Conservation (phyloP, 2,329 filamentous ascomycete species). For the Xylaria sp. region DNA sequence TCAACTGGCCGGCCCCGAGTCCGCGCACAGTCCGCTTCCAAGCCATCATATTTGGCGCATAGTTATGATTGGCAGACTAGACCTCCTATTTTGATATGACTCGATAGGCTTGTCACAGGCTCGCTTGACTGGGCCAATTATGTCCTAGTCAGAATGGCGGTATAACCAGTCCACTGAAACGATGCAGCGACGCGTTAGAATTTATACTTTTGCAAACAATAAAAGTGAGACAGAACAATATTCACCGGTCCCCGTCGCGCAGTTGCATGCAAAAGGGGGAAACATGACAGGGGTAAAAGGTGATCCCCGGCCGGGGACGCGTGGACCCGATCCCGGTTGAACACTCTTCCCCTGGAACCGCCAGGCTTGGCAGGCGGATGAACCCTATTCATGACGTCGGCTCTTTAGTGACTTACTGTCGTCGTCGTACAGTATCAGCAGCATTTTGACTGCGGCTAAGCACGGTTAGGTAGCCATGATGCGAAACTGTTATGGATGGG, state of each 20-base stretch:
- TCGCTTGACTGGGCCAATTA: not conserved
- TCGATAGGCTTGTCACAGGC: not conserved
- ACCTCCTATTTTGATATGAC: not conserved
- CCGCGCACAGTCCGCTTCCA: not conserved
- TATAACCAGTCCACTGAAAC: not conserved
- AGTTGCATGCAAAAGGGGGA: constrained; percentile 21
- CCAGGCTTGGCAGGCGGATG: constrained; percentile 25
- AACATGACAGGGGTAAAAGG: constrained; percentile 2
- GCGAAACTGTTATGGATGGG: constrained; percentile 5
- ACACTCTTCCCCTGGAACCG: constrained; percentile 32
- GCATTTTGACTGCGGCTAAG: constrained; percentile 25
- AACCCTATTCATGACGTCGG: constrained; percentile 35
- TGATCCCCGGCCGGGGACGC: constrained; percentile 17
- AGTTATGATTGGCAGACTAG: constrained; percentile 25
- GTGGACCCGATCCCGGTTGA: constrained; percentile 28
- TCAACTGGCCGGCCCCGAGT: constrained; percentile 19
- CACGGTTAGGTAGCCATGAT: constrained; percentile 22
- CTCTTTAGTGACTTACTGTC: constrained; percentile 9
- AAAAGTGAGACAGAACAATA: not conserved
- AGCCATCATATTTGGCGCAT: not conserved
- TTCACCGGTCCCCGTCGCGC: not conserved
- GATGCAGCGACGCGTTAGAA: constrained; percentile 4
- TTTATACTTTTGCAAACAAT: constrained; percentile 18
- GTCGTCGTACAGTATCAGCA: constrained; percentile 1
- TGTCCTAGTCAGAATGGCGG: not conserved